These are phyloP conservation scores for Artemisia annua DNA, from an alignment of 129 eudicot genomes.

Conservation along the genomic window DNA sequence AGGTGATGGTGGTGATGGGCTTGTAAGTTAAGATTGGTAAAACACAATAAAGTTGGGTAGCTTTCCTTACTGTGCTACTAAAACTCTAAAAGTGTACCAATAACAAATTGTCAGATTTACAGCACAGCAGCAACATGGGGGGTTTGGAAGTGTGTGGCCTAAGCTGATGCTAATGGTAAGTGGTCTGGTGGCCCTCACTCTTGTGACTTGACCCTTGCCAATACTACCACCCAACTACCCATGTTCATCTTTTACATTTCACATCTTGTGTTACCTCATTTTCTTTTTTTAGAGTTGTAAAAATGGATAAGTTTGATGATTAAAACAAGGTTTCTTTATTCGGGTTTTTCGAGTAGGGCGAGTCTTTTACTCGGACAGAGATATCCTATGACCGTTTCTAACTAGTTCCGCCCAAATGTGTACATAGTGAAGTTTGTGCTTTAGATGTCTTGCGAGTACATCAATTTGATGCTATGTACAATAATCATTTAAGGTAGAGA, in stretches of 20 bases:
- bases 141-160: constrained; percentile 34
- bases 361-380: too few species aligned
- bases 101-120: constrained; percentile 41
- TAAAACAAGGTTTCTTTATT: too few species aligned
- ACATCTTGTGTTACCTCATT: constrained; percentile 8
- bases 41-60: constrained; percentile 27
- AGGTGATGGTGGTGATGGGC: constrained; percentile 32
- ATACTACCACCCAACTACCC: constrained; percentile 32
- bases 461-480: too few species aligned
- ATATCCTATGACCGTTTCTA: too few species aligned
- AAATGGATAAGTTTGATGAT: neutral
- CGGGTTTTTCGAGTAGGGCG: too few species aligned
- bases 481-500: too few species aligned
- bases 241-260: constrained; percentile 32
- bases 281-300: neutral
- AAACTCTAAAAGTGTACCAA: constrained; percentile 25
- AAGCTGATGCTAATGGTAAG: constrained; percentile 14
- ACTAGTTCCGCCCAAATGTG: too few species aligned
- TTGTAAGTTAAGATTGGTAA: constrained; percentile 37
- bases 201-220: constrained; percentile 12
- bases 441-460: too few species aligned
- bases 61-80: constrained; percentile 23
- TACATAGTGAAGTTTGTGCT: too few species aligned
- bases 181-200: constrained; percentile 24
- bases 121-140: constrained; percentile 37